Evolutionary conservation across 2,329 filamentous ascomycete genomes (phyloP).

Genomic region (Fonsecaea multimorphosa): DNA sequence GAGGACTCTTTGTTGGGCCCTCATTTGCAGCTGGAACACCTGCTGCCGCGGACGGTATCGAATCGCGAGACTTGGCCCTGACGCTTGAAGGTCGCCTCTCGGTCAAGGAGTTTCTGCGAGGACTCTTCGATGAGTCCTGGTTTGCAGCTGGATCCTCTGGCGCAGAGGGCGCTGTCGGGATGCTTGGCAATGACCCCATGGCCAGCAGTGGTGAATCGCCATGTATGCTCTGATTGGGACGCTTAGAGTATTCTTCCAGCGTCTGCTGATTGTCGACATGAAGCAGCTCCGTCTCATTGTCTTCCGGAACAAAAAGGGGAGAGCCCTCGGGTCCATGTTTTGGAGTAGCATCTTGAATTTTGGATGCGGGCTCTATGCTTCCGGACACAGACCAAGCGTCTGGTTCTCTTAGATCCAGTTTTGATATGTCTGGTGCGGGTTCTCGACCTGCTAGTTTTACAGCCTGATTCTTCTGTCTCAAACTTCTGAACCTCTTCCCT

Average conservation of each 20-base stretch:
- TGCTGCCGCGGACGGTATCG: neutral
- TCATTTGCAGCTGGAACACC: neutral
- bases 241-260: neutral
- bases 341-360: neutral
- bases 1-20: neutral
- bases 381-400: slow-evolving; percentile 20
- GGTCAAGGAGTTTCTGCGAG: neutral
- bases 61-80: neutral
- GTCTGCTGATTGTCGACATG: neutral
- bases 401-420: slow-evolving; percentile 24
- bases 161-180: neutral
- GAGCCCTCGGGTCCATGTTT: slow-evolving; percentile 9
- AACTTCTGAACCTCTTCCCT: slow-evolving; percentile 32
- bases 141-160: neutral
- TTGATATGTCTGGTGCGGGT: slow-evolving; percentile 26
- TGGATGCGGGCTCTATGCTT: neutral
- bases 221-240: neutral
- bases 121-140: neutral
- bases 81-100: neutral
- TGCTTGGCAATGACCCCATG: neutral
- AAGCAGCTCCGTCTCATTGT: neutral
- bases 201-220: neutral
- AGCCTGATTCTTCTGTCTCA: slow-evolving; percentile 35
- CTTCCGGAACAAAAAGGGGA: slow-evolving; percentile 29
- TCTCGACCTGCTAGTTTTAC: slow-evolving; percentile 28